phyloP scores from a whole-genome alignment of 179 eudicot genomes.

The Camellia oleifera region DNA sequence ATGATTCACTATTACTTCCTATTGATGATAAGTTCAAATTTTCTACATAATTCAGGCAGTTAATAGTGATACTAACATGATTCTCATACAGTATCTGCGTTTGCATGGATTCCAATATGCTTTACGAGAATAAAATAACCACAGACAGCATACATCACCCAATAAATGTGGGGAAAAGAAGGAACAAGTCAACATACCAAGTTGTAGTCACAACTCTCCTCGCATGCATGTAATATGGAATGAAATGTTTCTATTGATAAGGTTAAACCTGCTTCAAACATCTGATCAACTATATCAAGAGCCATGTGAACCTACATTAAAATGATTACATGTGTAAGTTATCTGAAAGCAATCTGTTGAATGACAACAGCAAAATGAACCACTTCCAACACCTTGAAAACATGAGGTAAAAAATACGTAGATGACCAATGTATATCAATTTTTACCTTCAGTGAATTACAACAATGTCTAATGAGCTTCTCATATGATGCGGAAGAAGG shows the following conservation, averaged over 20 bases:
- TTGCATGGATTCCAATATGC: not conserved
- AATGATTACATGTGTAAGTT: not conserved
- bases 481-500: conserved; percentile 60
- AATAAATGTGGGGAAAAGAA: not conserved
- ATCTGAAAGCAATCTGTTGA: too few species aligned
- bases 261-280: conserved; percentile 55
- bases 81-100: not conserved
- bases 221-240: conserved; percentile 61
- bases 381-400: not conserved
- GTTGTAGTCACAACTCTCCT: conserved; percentile 61
- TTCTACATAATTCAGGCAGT: not conserved
- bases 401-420: not conserved
- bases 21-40: not conserved
- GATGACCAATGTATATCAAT: not conserved
- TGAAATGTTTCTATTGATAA: conserved; percentile 48
- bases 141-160: not conserved
- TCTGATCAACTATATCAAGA: conserved; percentile 68
- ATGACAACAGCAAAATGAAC: not conserved
- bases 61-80: not conserved
- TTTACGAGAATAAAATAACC: not conserved
- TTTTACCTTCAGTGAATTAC: conserved; percentile 60
- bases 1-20: not conserved
- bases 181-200: conserved; percentile 54
- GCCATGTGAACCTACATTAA: conserved; percentile 64
- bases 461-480: conserved; percentile 63